phyloP scores from a whole-genome alignment of 257 asterid species.

The Scutellaria galericulata region DNA sequence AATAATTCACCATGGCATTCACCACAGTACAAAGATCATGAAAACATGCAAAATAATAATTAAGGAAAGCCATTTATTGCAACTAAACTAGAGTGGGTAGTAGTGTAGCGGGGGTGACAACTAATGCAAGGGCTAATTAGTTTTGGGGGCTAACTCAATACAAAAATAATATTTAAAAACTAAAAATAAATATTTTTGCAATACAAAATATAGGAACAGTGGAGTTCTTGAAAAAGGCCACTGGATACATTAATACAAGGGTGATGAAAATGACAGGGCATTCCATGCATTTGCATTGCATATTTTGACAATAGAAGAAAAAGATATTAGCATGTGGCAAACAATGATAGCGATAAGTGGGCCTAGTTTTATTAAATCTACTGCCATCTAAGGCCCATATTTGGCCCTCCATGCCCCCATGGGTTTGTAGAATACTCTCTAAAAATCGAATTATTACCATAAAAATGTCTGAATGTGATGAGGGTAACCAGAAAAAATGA shows the following conservation, averaged over 20 bases:
- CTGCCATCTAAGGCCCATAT: slow-evolving; percentile 36
- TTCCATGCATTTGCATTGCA: slow-evolving; percentile 43
- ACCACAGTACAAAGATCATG: neutral
- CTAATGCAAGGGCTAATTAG: no score
- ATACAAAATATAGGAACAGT: no score
- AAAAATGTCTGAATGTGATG: neutral
- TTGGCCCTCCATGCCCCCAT: neutral
- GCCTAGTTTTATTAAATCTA: slow-evolving; percentile 31
- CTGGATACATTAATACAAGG: neutral
- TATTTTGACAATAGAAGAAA: slow-evolving; percentile 41
- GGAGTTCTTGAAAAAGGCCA: neutral
- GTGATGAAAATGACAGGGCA: slow-evolving; percentile 54
- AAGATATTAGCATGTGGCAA: slow-evolving; percentile 49
- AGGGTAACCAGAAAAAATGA: neutral
- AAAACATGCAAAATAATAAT: slow-evolving; percentile 4
- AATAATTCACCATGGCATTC: no score
- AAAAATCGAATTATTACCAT: slow-evolving; percentile 10
- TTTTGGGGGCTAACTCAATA: no score
- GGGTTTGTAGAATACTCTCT: neutral
- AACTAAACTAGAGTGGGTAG: neutral
- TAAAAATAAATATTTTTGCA: no score
- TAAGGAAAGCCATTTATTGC: slow-evolving; percentile 9
- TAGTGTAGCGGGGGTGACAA: no score
- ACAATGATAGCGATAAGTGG: slow-evolving; percentile 48
- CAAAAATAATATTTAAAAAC: no score